Evolutionary conservation across 345 rosid genomes (phyloP), one percentile per base, ranked within the genome.

Genomic region (Pistacia integerrima): DNA sequence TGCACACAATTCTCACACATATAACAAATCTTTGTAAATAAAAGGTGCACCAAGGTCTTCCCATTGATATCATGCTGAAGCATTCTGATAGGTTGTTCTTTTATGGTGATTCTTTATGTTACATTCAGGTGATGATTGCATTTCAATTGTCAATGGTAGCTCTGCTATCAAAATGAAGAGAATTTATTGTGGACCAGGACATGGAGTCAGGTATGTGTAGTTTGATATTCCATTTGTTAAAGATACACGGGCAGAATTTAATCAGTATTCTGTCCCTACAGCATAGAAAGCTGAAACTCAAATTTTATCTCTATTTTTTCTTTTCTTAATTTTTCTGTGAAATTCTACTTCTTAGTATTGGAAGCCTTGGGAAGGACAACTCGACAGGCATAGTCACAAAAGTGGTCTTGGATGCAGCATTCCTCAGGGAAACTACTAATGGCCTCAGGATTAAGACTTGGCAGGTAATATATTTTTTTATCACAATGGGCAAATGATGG

Each of bases 401-500:
- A 81, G 93, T 96, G 74, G 94, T 96, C 72, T 74, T 96, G 82
- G 97, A 96, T 83, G 90, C 97, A 66, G 98, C 98, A 63, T 76
- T 84, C 54, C 79, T 96, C 70, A 85, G 78, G 57, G 93, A 93
- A 77, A 90, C 99, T 51, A 85, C 92, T 30, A 96, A 92, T 76
- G 99, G 99, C 59, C 86, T 96, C 78, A 91, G 99, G 85, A 96
- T 96, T 74, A 96, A 96, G 82, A 93, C 99, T 55, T 96, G 97
- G 97, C 99, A 96, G 99, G 99, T 93, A 86, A 81, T 59, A 68
- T 48, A 54, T 4, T 30, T 38, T 41, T 22, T 12, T 10, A 61
- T 25, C 60, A 56, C 35, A 20, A 69, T 59, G 17, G 33, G 17
- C 55, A 52, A 41, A 69, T 74, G 48, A 48, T 13, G 10, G 30